Conservation (phyloP, 2,329 filamentous ascomycete genomes). For the Colletotrichum higginsianum region DNA sequence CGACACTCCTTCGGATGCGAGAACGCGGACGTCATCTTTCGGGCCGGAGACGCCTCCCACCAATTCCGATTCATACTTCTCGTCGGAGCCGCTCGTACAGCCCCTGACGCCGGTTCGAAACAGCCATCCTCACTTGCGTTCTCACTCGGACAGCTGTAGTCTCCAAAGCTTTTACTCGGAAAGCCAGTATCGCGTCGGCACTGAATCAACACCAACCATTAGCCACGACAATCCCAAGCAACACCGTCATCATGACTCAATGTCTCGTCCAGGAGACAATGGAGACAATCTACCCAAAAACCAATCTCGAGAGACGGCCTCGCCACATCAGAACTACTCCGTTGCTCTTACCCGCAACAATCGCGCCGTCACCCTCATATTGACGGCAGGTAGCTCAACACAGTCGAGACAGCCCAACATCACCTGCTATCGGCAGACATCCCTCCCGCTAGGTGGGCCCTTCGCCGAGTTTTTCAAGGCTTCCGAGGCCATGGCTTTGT, state of each 20-base stretch:
- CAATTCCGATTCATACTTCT: conserved; percentile 30
- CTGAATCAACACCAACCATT: conserved; percentile 1
- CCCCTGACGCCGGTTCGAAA: conserved; percentile 26
- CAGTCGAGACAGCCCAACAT: conserved; percentile 22
- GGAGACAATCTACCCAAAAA: conserved; percentile 1
- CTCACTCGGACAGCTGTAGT: conserved; percentile 35
- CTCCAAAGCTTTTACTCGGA: conserved; percentile 24
- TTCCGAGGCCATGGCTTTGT: conserved; percentile 31
- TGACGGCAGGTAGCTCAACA: conserved; percentile 16
- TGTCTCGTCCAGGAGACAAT: conserved; percentile 15
- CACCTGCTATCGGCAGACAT: conserved; percentile 36
- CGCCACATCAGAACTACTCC: conserved; percentile 32
- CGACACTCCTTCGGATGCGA: conserved; percentile 33
- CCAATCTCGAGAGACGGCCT: conserved; percentile 5
- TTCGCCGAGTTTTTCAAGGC: conserved; percentile 40
- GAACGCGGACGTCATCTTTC: conserved; percentile 37
- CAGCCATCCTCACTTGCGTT: conserved; percentile 26
- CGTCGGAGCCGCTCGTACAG: conserved; percentile 32
- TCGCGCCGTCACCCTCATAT: conserved; percentile 32
- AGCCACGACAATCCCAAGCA: conserved; percentile 19
- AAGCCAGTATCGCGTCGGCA: background rate
- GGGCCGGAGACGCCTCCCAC: conserved; percentile 37
- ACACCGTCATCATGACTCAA: background rate
- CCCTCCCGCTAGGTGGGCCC: conserved; percentile 21
- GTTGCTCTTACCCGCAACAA: conserved; percentile 38